phyloP scores from a whole-genome alignment of 1,284 basidiomycete genomes.

The Sporisorium exsertum region DNA sequence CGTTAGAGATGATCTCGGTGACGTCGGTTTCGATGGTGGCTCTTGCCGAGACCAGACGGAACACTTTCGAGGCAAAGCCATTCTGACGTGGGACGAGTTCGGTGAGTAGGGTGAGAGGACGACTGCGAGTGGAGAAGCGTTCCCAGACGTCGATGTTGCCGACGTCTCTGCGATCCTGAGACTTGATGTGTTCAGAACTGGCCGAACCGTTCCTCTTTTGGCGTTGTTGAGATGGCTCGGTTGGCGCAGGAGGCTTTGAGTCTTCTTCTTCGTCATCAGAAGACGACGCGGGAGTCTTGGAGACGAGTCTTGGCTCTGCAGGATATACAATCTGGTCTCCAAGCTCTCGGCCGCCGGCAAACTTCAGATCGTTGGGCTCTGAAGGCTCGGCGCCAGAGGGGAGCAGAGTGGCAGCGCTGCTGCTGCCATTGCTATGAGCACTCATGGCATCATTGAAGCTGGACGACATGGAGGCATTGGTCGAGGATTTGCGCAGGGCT shows the following conservation, averaged over 20 bases:
- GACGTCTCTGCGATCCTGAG: slow-evolving; percentile 23
- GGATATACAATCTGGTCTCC: slow-evolving; percentile 46
- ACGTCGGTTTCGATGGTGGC: slow-evolving; percentile 44
- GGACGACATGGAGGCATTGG: slow-evolving; percentile 21
- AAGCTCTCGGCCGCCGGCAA: slow-evolving; percentile 37
- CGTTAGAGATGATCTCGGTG: slow-evolving; percentile 31
- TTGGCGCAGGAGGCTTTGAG: slow-evolving; percentile 10
- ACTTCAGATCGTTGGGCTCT: slow-evolving; percentile 25
- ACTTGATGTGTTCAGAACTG: slow-evolving; percentile 30
- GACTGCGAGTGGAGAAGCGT: slow-evolving; percentile 38
- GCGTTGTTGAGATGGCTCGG: neutral
- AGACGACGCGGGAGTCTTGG: slow-evolving; percentile 33
- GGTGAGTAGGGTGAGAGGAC: slow-evolving; percentile 42
- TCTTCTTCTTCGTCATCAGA: slow-evolving; percentile 25
- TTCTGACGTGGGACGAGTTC: slow-evolving; percentile 42
- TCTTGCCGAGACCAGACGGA: slow-evolving; percentile 46
- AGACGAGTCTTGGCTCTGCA: slow-evolving; percentile 28
- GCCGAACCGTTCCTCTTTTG: neutral
- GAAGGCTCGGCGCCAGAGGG: slow-evolving; percentile 14
- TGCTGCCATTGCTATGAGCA: slow-evolving; percentile 16
- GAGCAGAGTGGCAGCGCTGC: slow-evolving; percentile 6
- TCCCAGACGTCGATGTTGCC: slow-evolving; percentile 46
- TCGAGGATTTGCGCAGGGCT: slow-evolving; percentile 19
- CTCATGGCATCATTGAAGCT: slow-evolving; percentile 7
- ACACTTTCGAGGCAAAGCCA: slow-evolving; percentile 41